Evolutionary conservation across 345 rosid species (phyloP), one percentile per base, ranked within the genome.

Genomic region (Eucalyptus grandis): DNA sequence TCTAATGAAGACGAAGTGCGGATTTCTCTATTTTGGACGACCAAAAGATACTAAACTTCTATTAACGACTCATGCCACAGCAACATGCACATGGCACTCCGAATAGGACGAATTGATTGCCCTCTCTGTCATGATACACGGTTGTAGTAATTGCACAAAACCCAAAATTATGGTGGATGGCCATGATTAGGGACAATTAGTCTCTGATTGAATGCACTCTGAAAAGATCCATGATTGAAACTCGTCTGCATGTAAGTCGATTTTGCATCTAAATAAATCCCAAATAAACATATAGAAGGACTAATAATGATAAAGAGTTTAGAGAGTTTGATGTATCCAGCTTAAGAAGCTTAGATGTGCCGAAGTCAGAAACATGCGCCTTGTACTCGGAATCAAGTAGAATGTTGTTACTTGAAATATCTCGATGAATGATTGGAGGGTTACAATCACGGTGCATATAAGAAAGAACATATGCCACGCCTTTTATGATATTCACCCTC

Each of bases 321-420:
- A 10, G 30, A 58, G 30, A 58, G n/a, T 90, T 91, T 47, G 91
- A 88, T 16, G 91, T 88, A 86, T 88, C 88, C 26, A 9, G 56
- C 87, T 88, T 88, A 26, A 91, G 65, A 49, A 91, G 90, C 90
- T 89, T 91, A 16, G 91, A 87, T 11, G 72, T 86, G 62, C 92
- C 89, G 10, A 91, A 91, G 7, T 91, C n/a, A 58, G 15, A 60
- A 60, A 60, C 8, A 26, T 60, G n/a, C 6, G 15, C 67, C 67
- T 60, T 4, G 4, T 26, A 60, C 67, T 26, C 14, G 2, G n/a
- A 60, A 60, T 26, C 67, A 60, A 60, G n/a, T 0, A 60, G 15
- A 26, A 60, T 5, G 14, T 60, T 60, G 2, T 60, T 60, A 60
- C 67, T 26, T 3, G 67, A 60, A 60, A 60, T 60, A 60, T 60